These are phyloP conservation scores for Linnemannia schmuckeri DNA, from an alignment of 192 early-diverging fungal genomes.

Conservation along the genomic window DNA sequence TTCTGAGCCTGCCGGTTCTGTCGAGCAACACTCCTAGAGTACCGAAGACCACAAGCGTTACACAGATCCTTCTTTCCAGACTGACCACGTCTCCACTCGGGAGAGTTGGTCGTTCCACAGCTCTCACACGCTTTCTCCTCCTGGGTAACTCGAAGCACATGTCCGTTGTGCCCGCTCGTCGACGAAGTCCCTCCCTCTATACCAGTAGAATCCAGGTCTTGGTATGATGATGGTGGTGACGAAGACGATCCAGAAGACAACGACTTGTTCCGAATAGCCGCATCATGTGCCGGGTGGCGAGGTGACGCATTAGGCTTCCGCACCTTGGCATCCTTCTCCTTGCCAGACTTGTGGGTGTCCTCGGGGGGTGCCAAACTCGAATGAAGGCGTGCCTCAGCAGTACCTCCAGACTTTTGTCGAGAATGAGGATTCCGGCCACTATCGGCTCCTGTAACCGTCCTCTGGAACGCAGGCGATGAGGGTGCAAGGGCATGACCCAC, in stretches of 20 bases:
- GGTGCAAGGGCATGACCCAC: conserved; percentile 45
- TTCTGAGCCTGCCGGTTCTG: conserved; percentile 58
- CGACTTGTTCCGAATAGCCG: conserved; percentile 37
- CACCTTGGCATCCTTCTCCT: conserved; percentile 15
- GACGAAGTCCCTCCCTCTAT: neutral
- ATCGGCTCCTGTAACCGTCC: conserved; percentile 10
- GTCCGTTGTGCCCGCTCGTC: conserved; percentile 20
- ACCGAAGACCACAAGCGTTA: conserved; percentile 69
- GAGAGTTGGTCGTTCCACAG: conserved; percentile 65
- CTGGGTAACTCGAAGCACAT: conserved; percentile 24
- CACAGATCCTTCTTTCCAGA: conserved; percentile 70
- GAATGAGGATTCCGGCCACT: neutral
- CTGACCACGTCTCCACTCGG: conserved; percentile 70
- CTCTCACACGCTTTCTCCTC: conserved; percentile 59
- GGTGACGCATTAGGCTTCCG: conserved; percentile 20
- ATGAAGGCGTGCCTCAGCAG: neutral
- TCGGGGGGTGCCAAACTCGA: conserved; percentile 8
- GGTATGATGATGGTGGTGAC: conserved; percentile 23
- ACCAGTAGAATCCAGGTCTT: conserved; percentile 13
- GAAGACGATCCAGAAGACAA: conserved; percentile 21
- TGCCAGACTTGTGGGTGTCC: conserved; percentile 7
- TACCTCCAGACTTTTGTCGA: conserved; percentile 25
- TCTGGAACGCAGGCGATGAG: conserved; percentile 35
- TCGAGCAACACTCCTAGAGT: conserved; percentile 58
- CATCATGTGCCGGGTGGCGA: conserved; percentile 53